A percentile compares a stretch with the other conserved stretches of the same genome.
Evolutionary conservation across 2,329 filamentous ascomycete species (phyloP).

Genomic region (Leptodontidium sp.): DNA sequence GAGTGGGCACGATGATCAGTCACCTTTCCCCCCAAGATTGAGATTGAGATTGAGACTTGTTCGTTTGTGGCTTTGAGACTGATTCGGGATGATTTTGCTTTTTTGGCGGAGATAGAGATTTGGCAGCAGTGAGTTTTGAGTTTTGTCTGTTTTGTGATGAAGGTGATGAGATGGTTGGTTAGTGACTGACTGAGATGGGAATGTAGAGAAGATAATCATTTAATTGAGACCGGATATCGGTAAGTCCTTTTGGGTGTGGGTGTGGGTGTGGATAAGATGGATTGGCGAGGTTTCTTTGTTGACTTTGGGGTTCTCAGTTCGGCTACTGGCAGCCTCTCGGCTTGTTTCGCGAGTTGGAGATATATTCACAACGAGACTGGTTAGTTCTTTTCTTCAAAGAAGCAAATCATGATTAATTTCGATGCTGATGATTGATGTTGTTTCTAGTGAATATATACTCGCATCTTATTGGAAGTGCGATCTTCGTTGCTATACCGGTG

Average conservation of each 20-base stretch:
- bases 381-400: conserved; percentile 24
- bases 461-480: conserved; percentile 52
- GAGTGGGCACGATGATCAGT: not conserved
- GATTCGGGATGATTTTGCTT: conserved; percentile 10
- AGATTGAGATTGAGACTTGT: too few relatives aligned
- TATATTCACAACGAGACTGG: conserved; percentile 51
- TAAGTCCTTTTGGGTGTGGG: conserved; percentile 23
- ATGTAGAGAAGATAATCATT: conserved; percentile 48
- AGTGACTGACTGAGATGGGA: not conserved
- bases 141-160: not conserved
- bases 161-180: not conserved
- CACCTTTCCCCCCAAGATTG: too few relatives aligned
- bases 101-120: conserved; percentile 25
- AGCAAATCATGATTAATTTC: conserved; percentile 1
- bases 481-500: conserved; percentile 51
- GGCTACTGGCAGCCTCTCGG: conserved; percentile 39
- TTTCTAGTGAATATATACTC: conserved; percentile 56
- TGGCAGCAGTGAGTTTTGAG: conserved; percentile 35
- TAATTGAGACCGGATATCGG: conserved; percentile 48
- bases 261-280: not conserved
- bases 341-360: conserved; percentile 45
- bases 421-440: not conserved
- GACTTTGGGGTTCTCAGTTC: conserved; percentile 33
- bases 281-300: conserved; percentile 19
- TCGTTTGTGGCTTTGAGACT: not conserved